A percentile compares a stretch with the other conserved stretches of the same genome.
Conservation (phyloP, 2,329 filamentous ascomycete species). For the Alternaria tenuissima region DNA sequence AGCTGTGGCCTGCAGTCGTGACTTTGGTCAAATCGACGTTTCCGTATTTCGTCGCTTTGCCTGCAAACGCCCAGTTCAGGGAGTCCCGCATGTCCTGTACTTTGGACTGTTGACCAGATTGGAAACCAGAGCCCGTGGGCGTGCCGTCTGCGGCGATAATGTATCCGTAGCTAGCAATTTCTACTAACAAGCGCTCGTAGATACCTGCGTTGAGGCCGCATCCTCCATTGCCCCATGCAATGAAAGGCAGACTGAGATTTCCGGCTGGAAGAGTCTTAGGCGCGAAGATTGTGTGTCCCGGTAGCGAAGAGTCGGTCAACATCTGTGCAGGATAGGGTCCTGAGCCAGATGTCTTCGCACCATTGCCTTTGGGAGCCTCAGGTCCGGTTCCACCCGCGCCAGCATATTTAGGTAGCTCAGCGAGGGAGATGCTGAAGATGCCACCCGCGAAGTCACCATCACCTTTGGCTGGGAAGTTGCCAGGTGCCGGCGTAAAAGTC, state of each 20-base stretch:
- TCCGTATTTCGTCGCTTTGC: constrained; percentile 30
- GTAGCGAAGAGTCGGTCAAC: constrained; percentile 19
- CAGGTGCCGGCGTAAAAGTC: constrained; percentile 21
- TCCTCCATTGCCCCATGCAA: constrained; percentile 32
- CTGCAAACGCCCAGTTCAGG: constrained; percentile 28
- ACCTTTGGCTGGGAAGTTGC: constrained; percentile 30
- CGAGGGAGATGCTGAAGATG: constrained; percentile 32
- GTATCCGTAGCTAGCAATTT: constrained; percentile 31
- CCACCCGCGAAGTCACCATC: constrained; percentile 33
- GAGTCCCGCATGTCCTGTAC: constrained; percentile 34
- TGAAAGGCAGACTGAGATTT: constrained; percentile 27
- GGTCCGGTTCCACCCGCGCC: neutral
- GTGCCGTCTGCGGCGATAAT: constrained; percentile 31
- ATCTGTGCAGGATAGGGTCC: constrained; percentile 31
- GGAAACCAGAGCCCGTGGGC: constrained; percentile 10
- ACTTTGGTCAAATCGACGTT: constrained; percentile 29
- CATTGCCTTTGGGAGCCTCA: too few species aligned
- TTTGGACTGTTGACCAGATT: constrained; percentile 19
- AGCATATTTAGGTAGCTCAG: constrained; percentile 25
- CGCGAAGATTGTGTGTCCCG: too few species aligned
- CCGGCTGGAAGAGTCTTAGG: constrained; percentile 16
- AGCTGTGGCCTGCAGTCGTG: constrained; percentile 30
- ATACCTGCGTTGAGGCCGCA: constrained; percentile 21
- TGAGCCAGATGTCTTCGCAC: constrained; percentile 7
- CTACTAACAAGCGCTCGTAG: constrained; percentile 29